These are phyloP conservation scores for Noccaea bulbosa DNA, from an alignment of 345 rosid species.

Conservation along the genomic window DNA sequence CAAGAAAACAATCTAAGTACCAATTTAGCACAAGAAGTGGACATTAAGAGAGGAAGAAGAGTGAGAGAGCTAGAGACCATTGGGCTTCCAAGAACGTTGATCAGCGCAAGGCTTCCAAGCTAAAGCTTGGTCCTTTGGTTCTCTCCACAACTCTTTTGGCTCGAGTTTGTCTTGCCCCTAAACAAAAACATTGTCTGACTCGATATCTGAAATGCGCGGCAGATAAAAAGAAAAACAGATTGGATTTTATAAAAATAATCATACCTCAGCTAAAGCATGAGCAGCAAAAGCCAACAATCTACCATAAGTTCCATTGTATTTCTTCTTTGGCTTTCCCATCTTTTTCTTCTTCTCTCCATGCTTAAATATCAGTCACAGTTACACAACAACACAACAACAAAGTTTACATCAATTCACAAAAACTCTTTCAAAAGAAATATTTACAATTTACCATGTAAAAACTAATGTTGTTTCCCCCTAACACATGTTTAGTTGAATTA, in stretches of 20 bases:
- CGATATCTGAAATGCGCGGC: not conserved
- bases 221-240: not conserved
- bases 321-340: constrained; percentile 52
- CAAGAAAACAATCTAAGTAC: not conserved
- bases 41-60: constrained; percentile 19
- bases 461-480: not conserved
- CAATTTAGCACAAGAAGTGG: not conserved
- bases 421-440: not conserved
- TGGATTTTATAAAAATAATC: not conserved
- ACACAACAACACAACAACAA: constrained; percentile 11
- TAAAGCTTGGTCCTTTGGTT: constrained; percentile 71
- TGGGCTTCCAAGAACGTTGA: constrained; percentile 72
- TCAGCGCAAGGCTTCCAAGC: constrained; percentile 94
- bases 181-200: not conserved
- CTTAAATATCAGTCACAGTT: constrained; percentile 18
- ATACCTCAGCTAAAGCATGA: constrained; percentile 96
- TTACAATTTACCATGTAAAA: not conserved
- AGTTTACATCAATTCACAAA: constrained; percentile 5
- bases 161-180: constrained; percentile 79
- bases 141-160: constrained; percentile 95
- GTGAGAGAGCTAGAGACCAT: constrained; percentile 54
- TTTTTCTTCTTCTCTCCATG: constrained; percentile 52
- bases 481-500: not conserved
- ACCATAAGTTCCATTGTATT: constrained; percentile 61
- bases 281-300: constrained; percentile 88